Percentiles rank a stretch among this genome's conserved stretches.
Conservation (phyloP, 306 rosid species). For the Ochetophila trinervis region DNA sequence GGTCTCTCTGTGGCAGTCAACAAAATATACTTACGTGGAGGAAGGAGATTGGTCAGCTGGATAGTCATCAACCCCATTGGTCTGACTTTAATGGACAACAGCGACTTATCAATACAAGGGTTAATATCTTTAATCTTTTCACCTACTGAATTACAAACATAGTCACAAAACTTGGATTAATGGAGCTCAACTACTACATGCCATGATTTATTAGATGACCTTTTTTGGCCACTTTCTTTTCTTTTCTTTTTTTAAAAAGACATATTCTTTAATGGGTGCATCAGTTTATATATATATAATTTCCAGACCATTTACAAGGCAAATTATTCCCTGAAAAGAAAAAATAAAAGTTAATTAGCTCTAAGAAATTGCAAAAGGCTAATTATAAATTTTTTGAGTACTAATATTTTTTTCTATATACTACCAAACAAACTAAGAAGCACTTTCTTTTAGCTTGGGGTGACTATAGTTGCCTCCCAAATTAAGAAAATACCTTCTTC, state of each 20-base stretch:
- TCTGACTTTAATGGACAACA: slow-evolving; percentile 40
- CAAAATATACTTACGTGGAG: too few species aligned
- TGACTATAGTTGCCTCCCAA: too few species aligned
- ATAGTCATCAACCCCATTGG: slow-evolving; percentile 36
- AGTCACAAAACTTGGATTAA: slow-evolving; percentile 33
- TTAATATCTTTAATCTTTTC: slow-evolving; percentile 28
- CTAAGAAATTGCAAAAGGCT: too few species aligned
- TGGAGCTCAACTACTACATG: slow-evolving; percentile 32
- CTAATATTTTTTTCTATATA: too few species aligned
- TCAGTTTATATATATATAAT: neutral
- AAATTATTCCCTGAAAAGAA: too few species aligned
- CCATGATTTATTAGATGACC: slow-evolving; percentile 34
- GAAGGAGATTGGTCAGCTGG: neutral
- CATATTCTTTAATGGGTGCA: neutral
- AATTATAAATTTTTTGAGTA: too few species aligned
- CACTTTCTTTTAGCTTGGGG: too few species aligned
- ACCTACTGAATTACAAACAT: slow-evolving; percentile 26
- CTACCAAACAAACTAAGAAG: too few species aligned
- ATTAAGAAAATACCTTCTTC: too few species aligned
- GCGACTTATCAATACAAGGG: slow-evolving; percentile 34
- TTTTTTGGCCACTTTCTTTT: slow-evolving; percentile 5
- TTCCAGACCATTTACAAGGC: too few species aligned
- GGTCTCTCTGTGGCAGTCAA: too few species aligned
- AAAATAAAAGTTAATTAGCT: too few species aligned
- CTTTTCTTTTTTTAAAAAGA: neutral